Conservation (phyloP, 192 early-diverging fungal genomes). For the Coemansia sp. region DNA sequence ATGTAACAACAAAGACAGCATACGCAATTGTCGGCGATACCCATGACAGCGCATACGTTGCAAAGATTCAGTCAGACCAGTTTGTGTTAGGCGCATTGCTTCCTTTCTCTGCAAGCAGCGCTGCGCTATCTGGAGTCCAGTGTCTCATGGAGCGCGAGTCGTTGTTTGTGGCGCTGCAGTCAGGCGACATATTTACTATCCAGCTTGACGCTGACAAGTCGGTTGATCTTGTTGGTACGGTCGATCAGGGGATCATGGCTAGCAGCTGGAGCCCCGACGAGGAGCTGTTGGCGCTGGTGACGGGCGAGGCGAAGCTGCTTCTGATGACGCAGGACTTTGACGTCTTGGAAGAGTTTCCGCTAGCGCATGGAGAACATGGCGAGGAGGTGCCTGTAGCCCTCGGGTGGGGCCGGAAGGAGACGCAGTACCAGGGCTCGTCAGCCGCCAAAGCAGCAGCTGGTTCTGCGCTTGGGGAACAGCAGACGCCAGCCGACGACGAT, state of each 20-base stretch:
- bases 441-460: background rate
- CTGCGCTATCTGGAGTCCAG: slow-evolving; percentile 32
- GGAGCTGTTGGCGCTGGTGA: slow-evolving; percentile 80
- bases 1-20: slow-evolving; percentile 7
- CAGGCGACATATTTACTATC: slow-evolving; percentile 57
- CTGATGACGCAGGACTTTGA: slow-evolving; percentile 95
- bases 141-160: slow-evolving; percentile 58
- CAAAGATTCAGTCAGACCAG: background rate
- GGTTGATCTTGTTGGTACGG: slow-evolving; percentile 30
- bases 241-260: slow-evolving; percentile 35
- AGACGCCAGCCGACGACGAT: slow-evolving; percentile 68
- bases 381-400: slow-evolving; percentile 77
- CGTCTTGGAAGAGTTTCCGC: slow-evolving; percentile 77
- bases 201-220: background rate
- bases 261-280: slow-evolving; percentile 87
- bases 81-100: slow-evolving; percentile 8
- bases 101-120: slow-evolving; percentile 20
- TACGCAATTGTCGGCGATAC: slow-evolving; percentile 18
- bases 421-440: slow-evolving; percentile 87
- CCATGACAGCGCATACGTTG: slow-evolving; percentile 8
- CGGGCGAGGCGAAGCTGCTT: slow-evolving; percentile 59
- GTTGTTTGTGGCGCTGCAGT: slow-evolving; percentile 50
- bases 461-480: background rate
- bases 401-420: slow-evolving; percentile 98
- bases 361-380: slow-evolving; percentile 69